Conservation (phyloP, 2,329 filamentous ascomycete species). For the Aspergillus versicolor region DNA sequence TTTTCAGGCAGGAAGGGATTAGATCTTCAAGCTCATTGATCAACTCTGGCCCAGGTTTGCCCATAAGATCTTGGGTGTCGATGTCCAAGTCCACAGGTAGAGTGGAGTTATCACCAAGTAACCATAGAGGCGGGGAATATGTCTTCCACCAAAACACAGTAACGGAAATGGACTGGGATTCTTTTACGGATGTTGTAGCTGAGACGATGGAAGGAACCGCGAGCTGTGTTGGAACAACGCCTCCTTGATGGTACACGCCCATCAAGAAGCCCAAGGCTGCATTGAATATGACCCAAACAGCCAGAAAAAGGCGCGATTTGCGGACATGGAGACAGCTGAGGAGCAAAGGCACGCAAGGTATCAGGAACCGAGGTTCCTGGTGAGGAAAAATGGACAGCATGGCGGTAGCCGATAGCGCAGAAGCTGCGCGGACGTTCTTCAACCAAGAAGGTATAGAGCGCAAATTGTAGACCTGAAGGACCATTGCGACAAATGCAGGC, state of each 20-base stretch:
- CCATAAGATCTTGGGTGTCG: conserved; percentile 50
- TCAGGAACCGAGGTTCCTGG: conserved; percentile 54
- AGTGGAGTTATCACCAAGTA: conserved; percentile 43
- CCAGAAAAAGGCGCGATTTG: conserved; percentile 41
- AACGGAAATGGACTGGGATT: conserved; percentile 20
- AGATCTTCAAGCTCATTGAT: conserved; percentile 36
- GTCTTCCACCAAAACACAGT: conserved; percentile 57
- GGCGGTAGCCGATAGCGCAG: conserved; percentile 44
- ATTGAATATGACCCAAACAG: conserved; percentile 51
- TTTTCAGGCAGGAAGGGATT: conserved; percentile 31
- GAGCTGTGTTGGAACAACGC: conserved; percentile 51
- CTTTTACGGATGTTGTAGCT: conserved; percentile 20
- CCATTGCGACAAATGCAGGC: conserved; percentile 60
- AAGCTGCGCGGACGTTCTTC: conserved; percentile 42
- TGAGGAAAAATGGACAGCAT: conserved; percentile 50
- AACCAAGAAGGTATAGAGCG: conserved; percentile 31
- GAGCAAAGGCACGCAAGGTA: conserved; percentile 52
- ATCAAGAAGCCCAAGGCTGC: conserved; percentile 48
- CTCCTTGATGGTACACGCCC: conserved; percentile 56
- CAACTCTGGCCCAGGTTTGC: conserved; percentile 43
- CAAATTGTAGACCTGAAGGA: conserved; percentile 49
- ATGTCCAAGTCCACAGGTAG: conserved; percentile 36
- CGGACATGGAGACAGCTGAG: conserved; percentile 49
- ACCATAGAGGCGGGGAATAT: conserved; percentile 53
- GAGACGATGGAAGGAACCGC: conserved; percentile 43